These are phyloP conservation scores for Begonia loranthoides DNA, from an alignment of 306 rosid species.

Conservation along the genomic window DNA sequence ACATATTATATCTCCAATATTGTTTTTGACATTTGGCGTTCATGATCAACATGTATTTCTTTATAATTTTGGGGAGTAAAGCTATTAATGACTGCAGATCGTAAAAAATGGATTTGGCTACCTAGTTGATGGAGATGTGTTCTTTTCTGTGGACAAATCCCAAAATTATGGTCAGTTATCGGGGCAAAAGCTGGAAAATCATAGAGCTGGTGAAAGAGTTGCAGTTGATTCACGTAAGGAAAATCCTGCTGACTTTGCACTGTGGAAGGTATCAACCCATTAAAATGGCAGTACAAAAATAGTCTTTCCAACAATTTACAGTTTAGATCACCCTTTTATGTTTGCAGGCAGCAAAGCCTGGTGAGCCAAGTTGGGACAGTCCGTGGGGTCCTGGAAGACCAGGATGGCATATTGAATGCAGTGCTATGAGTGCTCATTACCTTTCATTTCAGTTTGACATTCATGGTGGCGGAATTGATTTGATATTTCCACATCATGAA, in stretches of 20 bases:
- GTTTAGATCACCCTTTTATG: slow-evolving; percentile 2
- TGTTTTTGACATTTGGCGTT: no score
- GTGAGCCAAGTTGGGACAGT: slow-evolving; percentile 96
- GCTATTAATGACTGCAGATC: slow-evolving; percentile 40
- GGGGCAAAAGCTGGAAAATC: slow-evolving; percentile 70
- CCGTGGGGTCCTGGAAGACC: slow-evolving; percentile 98
- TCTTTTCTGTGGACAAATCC: slow-evolving; percentile 66
- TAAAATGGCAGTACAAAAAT: slow-evolving; percentile 5
- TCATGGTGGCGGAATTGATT: slow-evolving; percentile 97
- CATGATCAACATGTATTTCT: no score
- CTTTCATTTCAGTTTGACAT: slow-evolving; percentile 72
- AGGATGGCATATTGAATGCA: slow-evolving; percentile 99
- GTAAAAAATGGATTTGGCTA: slow-evolving; percentile 62
- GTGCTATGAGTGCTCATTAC: slow-evolving; percentile 93
- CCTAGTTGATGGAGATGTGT: slow-evolving; percentile 78
- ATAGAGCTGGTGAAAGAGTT: slow-evolving; percentile 84
- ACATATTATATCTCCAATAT: no score
- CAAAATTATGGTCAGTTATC: slow-evolving; percentile 74
- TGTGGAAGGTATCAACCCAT: slow-evolving; percentile 58
- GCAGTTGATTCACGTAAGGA: slow-evolving; percentile 74
- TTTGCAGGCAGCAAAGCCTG: slow-evolving; percentile 82
- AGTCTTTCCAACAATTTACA: slow-evolving; percentile 4
- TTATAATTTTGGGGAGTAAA: not conserved
- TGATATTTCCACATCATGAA: slow-evolving; percentile 97
- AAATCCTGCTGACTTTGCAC: slow-evolving; percentile 83